A percentile compares a stretch with the other conserved stretches of the same genome.
phyloP scores from a whole-genome alignment of 257 asterid species.

The Leptodermis oblonga region DNA sequence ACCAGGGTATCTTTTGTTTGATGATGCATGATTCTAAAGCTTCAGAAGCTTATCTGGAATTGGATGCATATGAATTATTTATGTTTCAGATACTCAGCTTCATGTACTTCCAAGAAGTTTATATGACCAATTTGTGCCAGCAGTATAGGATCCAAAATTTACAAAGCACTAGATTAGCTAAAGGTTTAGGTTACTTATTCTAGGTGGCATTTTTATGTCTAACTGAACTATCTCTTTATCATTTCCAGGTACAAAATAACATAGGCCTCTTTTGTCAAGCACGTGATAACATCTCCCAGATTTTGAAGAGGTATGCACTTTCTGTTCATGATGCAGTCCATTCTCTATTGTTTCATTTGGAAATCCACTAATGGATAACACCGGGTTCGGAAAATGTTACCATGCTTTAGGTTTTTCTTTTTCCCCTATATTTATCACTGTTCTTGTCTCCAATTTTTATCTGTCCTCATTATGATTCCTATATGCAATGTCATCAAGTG shows the following conservation, averaged over 20 bases:
- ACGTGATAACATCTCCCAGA: constrained; percentile 65
- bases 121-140: neutral
- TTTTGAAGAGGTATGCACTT: constrained; percentile 53
- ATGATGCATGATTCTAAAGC: neutral
- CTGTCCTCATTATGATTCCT: neutral
- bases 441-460: neutral
- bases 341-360: constrained; percentile 2
- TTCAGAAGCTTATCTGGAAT: neutral
- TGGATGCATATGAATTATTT: no score
- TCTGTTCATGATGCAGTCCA: constrained; percentile 8
- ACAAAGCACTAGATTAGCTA: neutral
- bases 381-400: neutral
- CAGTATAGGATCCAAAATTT: neutral
- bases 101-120: neutral
- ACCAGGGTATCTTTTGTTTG: neutral
- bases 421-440: neutral
- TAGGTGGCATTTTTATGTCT: no score
- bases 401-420: neutral
- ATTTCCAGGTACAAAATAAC: constrained; percentile 66
- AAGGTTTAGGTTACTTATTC: no score
- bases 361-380: neutral
- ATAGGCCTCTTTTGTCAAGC: constrained; percentile 64
- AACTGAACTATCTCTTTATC: neutral
- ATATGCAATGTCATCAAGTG: neutral
- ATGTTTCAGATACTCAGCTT: neutral